phyloP scores from a whole-genome alignment of 192 early-diverging fungal genomes.

The Gamsiella multidivaricata region DNA sequence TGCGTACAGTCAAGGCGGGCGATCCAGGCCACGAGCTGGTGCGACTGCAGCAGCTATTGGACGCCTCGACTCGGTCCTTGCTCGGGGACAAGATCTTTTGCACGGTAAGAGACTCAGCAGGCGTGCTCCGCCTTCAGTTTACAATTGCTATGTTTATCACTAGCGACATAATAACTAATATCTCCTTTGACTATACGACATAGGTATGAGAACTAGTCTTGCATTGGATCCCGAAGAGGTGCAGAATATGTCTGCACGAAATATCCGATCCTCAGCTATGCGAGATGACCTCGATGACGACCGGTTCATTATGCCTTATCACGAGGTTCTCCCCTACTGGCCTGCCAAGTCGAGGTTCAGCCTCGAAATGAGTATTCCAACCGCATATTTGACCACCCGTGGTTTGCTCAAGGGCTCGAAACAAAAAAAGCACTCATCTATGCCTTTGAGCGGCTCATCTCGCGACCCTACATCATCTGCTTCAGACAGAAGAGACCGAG shows the following conservation, averaged over 20 bases:
- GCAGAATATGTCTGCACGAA: conserved; percentile 3
- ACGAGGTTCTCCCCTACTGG: conserved; percentile 39
- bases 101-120: conserved; percentile 32
- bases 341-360: conserved; percentile 37
- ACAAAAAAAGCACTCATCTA: background rate
- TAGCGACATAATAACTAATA: no score
- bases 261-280: conserved; percentile 14
- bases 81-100: conserved; percentile 38
- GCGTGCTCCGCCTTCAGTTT: no score
- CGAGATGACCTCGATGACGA: background rate
- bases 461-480: background rate
- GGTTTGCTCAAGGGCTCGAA: conserved; percentile 37
- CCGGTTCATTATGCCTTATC: background rate
- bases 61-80: conserved; percentile 37
- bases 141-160: no score
- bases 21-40: conserved; percentile 40
- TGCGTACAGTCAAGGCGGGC: conserved; percentile 7
- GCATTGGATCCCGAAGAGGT: conserved; percentile 44
- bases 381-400: conserved; percentile 37
- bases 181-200: no score
- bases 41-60: conserved; percentile 50
- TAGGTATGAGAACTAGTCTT: conserved; percentile 48
- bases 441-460: background rate
- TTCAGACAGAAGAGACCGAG: background rate
- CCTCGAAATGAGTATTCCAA: conserved; percentile 40